These are phyloP conservation scores for Ophiostoma himal-ulmi DNA, from an alignment of 2,329 filamentous ascomycete genomes.

Conservation along the genomic window DNA sequence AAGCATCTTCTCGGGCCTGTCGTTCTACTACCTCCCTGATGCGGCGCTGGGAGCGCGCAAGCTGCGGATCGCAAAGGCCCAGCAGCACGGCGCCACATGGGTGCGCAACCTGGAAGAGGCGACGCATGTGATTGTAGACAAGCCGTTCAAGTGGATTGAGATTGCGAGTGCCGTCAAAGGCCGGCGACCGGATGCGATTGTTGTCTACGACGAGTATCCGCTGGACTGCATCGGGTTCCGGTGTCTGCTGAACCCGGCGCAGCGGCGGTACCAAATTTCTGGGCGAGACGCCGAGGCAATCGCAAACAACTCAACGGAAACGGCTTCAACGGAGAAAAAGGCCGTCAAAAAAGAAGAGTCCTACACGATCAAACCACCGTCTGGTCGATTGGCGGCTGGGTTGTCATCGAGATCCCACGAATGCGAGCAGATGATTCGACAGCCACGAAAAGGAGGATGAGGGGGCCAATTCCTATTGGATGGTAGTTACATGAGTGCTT, in stretches of 20 bases:
- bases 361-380: neutral
- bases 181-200: slow-evolving; percentile 29
- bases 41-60: slow-evolving; percentile 65
- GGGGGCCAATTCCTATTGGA: neutral
- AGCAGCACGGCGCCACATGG: slow-evolving; percentile 71
- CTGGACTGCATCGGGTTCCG: slow-evolving; percentile 60
- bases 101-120: slow-evolving; percentile 52
- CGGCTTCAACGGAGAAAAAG: neutral
- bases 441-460: slow-evolving; percentile 12
- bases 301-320: neutral
- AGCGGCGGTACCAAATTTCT: slow-evolving; percentile 53
- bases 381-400: neutral
- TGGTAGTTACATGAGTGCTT: neutral
- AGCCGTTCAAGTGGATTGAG: slow-evolving; percentile 56
- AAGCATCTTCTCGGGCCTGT: slow-evolving; percentile 52
- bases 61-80: slow-evolving; percentile 66
- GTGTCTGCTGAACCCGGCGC: slow-evolving; percentile 52
- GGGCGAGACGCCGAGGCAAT: slow-evolving; percentile 38
- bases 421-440: slow-evolving; percentile 16
- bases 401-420: neutral
- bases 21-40: slow-evolving; percentile 75
- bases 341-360: neutral
- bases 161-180: slow-evolving; percentile 49
- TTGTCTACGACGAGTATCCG: slow-evolving; percentile 66
- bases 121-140: slow-evolving; percentile 78